These are phyloP conservation scores for Phytophthora ramorum DNA, from an alignment of 352 stramenopile species.

Conservation along the genomic window DNA sequence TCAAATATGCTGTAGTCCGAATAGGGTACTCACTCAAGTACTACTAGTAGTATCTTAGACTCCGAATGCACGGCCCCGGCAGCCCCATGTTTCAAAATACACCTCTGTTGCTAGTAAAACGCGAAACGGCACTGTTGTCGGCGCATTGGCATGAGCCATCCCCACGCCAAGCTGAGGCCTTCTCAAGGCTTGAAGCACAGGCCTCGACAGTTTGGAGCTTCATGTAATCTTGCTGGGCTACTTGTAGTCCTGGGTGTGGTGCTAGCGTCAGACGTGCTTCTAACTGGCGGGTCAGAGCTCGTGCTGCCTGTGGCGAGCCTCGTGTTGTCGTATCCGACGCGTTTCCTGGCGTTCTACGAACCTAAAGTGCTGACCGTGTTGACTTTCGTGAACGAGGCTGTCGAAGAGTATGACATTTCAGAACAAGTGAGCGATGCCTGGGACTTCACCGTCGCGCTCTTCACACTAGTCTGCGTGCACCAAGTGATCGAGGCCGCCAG, in stretches of 20 bases:
- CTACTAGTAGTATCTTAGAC: too few species aligned
- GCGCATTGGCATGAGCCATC: neutral
- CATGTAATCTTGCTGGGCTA: neutral
- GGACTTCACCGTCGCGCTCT: constrained; percentile 40
- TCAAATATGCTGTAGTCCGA: too few species aligned
- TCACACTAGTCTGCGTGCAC: constrained; percentile 43
- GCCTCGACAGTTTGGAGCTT: neutral
- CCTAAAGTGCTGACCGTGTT: constrained; percentile 33
- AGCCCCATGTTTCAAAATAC: neutral
- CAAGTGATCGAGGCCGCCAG: constrained; percentile 40
- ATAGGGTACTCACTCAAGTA: too few species aligned
- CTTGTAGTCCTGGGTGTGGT: constrained; percentile 6
- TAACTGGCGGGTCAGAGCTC: constrained; percentile 5
- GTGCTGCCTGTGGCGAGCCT: constrained; percentile 23
- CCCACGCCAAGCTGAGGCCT: neutral
- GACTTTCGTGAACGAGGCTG: neutral
- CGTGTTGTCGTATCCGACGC: constrained; percentile 28
- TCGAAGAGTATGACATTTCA: constrained; percentile 26
- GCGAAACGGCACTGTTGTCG: neutral
- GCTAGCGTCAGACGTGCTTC: constrained; percentile 8
- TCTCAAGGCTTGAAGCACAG: neutral
- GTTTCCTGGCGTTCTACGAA: constrained; percentile 43
- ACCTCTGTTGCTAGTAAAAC: neutral
- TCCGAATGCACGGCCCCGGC: too few species aligned
- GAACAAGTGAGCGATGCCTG: constrained; percentile 40